These are phyloP conservation scores for Pterocarpus macrocarpus DNA, from an alignment of 306 rosid genomes.

Conservation along the genomic window DNA sequence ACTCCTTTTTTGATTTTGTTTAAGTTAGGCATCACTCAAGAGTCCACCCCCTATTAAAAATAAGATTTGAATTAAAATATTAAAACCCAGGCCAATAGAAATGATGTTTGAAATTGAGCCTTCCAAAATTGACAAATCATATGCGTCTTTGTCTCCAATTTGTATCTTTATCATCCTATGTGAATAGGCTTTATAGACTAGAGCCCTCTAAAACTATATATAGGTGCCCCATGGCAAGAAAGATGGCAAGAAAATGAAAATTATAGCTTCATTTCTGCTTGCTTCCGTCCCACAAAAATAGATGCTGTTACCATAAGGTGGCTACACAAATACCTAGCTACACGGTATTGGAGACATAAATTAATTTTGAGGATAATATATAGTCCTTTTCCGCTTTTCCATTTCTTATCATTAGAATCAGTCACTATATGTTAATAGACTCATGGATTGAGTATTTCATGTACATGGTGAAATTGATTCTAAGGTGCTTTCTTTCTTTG, in stretches of 20 bases:
- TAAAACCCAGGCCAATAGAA: not conserved
- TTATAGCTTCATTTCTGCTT: constrained; percentile 26
- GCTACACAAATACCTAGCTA: constrained; percentile 37
- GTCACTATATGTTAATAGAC: not conserved
- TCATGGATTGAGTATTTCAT: not conserved
- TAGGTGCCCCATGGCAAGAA: not conserved
- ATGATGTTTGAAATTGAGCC: not conserved
- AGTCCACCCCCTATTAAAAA: not conserved
- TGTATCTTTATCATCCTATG: constrained; percentile 40
- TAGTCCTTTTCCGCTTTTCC: not conserved
- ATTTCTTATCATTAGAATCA: not conserved
- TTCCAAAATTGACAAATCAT: constrained; percentile 32
- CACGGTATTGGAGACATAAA: constrained; percentile 3
- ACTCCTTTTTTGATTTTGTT: not conserved
- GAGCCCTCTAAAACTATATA: constrained; percentile 3
- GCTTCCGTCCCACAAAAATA: not conserved
- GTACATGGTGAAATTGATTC: not conserved
- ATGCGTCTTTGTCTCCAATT: constrained; percentile 35
- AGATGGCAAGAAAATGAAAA: constrained; percentile 21
- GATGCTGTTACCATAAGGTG: constrained; percentile 10
- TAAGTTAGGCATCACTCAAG: not conserved
- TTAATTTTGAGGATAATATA: not conserved
- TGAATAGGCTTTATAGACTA: constrained; percentile 42
- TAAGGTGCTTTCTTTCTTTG: not conserved
- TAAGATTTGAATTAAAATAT: constrained; percentile 26